Base-by-base conservation (phyloP, 495 filamentous ascomycete genomes). In the Penicillium roqueforti region DNA sequence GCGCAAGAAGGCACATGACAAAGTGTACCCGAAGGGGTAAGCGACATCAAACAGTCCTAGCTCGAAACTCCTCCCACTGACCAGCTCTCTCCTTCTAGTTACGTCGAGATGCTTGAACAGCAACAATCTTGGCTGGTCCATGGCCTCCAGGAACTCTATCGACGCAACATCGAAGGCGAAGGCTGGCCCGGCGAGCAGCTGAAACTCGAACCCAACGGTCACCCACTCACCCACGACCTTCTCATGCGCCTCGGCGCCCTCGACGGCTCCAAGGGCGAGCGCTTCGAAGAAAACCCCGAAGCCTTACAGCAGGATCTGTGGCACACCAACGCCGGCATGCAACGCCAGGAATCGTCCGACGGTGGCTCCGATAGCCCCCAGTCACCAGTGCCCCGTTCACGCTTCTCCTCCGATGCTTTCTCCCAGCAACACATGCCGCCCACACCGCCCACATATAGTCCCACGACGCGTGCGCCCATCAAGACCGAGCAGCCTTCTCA, bases 31-130 rank as follows among this genome's bases (percentile, higher is more conserved):
- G 10, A 83, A 83, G 68, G 81, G 81, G 81, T 84, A 70, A 42
- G 42, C 66, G 36, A 42, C 42, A 49, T 20, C 47, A 38, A 34
- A 51, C n/a, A n/a, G n/a, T n/a, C n/a, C n/a, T n/a, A 4, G 9
- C 26, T 6, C 5, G 14, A 32, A 14, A 16, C 19, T 20, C 16
- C 6, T 3, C 11, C 31, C 14, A 43, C 59, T 58, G 36, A 62
- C 44, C 7, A 22, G 4, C 9, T 1, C 7, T 42, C 58, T 34
- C 38, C 26, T 19, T 4, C 22, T 44, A 86, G 83, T 61, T 86
- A 86, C 54, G 83, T 86, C 31, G 84, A 87, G 59, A 84, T 86
- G 80, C 79, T 87, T n/a, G 84, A 87, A 57, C 81, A 85, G 57
- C 83, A 87, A 70, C 83, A 86, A 68, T 61, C 67, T 9, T 84